Base-by-base conservation (phyloP, 305 asterid species). In the Lippia alba region DNA sequence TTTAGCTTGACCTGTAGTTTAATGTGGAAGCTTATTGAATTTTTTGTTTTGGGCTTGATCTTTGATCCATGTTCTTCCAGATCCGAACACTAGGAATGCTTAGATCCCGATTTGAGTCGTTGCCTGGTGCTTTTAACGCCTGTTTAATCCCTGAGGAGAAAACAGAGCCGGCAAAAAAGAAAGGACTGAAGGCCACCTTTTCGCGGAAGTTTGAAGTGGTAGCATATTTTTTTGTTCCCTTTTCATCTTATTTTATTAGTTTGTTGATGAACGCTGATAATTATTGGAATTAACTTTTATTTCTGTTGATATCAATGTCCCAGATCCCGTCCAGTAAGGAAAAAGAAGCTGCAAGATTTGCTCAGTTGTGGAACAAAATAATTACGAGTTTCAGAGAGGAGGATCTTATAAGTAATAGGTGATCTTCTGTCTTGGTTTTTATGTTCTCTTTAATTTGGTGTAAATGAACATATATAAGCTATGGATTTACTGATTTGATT, bases 81-180 rank as follows among this genome's bases (percentile, higher is more conserved):
- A 95, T 95, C 75, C 91, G 98, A 73, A 95, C 99, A n/a, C 68
- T 95, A 30, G 99, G 96, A 76, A 95, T 95, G 99, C 91, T 95
- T 81, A 79, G 99, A 77, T 95, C 99, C 72, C 84, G 97, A 18
- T 95, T 95, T 79, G 85, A 83, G 76, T 83, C 99, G 19, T 73
- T 95, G 69, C 99, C 99, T 75, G 92, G 90, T 79, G 99, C 98
- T 62, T 95, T 95, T 75, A 92, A 92, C 86, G 91, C 85, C 72
- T 83, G 96, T 76, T 84, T 95, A 74, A 89, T 95, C 62, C 99
- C 99, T 20, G 91, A 79, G 75, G 99, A 95, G 82, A 89, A 83
- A 85, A 72, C 80, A 44, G 98, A 92, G 81, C 78, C 83, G 57
- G 70, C 77, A 20, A 92, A 87, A 79, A 95, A 80, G 88, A 95